phyloP scores from a whole-genome alignment of 2,329 filamentous ascomycete genomes.

The Sporothrix curviconia region DNA sequence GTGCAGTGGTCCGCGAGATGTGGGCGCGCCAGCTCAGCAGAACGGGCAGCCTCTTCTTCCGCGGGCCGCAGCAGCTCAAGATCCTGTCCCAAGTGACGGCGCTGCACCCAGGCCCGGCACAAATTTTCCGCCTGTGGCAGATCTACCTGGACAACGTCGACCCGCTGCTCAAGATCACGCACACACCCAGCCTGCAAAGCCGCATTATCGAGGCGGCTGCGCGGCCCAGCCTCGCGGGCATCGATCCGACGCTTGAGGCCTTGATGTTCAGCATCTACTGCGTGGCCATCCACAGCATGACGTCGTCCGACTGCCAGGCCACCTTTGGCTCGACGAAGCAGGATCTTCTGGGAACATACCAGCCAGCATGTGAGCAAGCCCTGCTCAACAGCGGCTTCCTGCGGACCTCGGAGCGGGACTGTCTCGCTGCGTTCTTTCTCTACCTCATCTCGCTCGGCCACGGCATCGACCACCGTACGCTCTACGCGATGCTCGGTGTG shows the following conservation, averaged over 20 bases:
- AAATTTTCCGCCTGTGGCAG: slow-evolving; percentile 50
- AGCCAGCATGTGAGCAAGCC: slow-evolving; percentile 46
- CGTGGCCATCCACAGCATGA: slow-evolving; percentile 36
- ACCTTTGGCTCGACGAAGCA: slow-evolving; percentile 36
- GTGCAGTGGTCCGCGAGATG: not conserved
- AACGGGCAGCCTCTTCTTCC: slow-evolving; percentile 43
- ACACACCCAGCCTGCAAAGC: slow-evolving; percentile 47
- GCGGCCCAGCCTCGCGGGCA: slow-evolving; percentile 31
- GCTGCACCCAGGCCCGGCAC: slow-evolving; percentile 42
- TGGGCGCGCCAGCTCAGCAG: slow-evolving; percentile 13
- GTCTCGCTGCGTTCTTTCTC: slow-evolving; percentile 50
- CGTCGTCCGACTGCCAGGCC: slow-evolving; percentile 34
- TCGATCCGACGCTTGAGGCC: slow-evolving; percentile 41
- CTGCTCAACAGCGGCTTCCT: slow-evolving; percentile 46
- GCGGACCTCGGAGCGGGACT: slow-evolving; percentile 42
- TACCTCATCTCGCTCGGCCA: slow-evolving; percentile 46
- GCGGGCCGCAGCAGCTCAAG: slow-evolving; percentile 41
- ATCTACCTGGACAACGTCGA: slow-evolving; percentile 52
- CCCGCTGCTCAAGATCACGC: slow-evolving; percentile 52
- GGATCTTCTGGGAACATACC: slow-evolving; percentile 37
- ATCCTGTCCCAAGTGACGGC: slow-evolving; percentile 37
- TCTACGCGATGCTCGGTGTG: slow-evolving; percentile 46
- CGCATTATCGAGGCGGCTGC: slow-evolving; percentile 43
- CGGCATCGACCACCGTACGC: slow-evolving; percentile 40
- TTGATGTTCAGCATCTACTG: slow-evolving; percentile 51